Base-by-base conservation (phyloP, 768 basidiomycete genomes). In the Termitomyces sp. region DNA sequence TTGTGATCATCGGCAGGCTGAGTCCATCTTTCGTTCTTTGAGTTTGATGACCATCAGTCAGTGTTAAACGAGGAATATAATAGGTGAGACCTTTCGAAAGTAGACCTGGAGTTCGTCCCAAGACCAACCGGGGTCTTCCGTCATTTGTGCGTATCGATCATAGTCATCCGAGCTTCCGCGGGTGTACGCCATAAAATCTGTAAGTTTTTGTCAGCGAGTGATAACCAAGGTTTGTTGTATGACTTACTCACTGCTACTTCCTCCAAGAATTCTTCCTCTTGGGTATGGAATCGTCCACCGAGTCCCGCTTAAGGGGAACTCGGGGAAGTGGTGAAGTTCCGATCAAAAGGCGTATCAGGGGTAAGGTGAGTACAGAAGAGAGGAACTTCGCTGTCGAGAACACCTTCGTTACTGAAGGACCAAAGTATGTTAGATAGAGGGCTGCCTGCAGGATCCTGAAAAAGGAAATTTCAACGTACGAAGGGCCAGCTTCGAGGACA, bases 1-100 rank as follows among this genome's bases (percentile, higher is more conserved):
- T 69, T 57, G 49, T 68, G 70, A 40, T 63, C 25, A 46, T 70
- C 68, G 5, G 65, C 63, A 3, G 71, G 70, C 13, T 54, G 18
- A 15, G 57, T 57, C 60, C 62, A 66, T 43, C 56, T 49, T 61
- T 70, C 70, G 47, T 64, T 64, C 70, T 70, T 43, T 20, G 15
- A 31, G 27, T 31, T n/a, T n/a, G n/a, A 6, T 5, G 41, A n/a
- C n/a, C n/a, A n/a, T n/a, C 18, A 5, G 20, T n/a, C 40, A 39
- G 4, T 23, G 20, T 7, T 46, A 12, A 33, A 40, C 9, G 10
- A 10, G 27, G 16, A 16, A 9, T 3, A 18, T 10, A 29, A 10
- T 16, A 13, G 1, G n/a, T n/a, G n/a, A n/a, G n/a, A 64, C 63
- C 57, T 65, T 66, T 13, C 39, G 45, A 35, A 62, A 58, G 38